Percentiles rank a stretch among this genome's conserved stretches.
Evolutionary conservation across 2,329 filamentous ascomycete genomes (phyloP).

Genomic region (Colletotrichum sp.): DNA sequence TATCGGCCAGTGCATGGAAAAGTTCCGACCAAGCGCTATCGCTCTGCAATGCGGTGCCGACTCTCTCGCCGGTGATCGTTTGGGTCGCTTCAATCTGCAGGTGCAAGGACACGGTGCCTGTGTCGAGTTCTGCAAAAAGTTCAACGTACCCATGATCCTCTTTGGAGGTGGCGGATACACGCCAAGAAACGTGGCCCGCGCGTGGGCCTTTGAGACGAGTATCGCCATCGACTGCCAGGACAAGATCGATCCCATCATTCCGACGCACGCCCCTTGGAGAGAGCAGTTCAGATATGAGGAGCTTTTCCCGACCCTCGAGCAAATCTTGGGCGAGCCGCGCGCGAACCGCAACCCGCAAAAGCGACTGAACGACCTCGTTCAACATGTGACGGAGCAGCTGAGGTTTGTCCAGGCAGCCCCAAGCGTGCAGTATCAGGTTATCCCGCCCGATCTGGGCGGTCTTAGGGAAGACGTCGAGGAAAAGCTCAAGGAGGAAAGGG

Average conservation of each 20-base stretch:
- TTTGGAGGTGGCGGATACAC: constrained; percentile 97
- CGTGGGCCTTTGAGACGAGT: constrained; percentile 96
- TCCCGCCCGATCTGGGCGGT: constrained; percentile 77
- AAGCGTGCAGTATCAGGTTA: constrained; percentile 82
- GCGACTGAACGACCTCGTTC: constrained; percentile 74
- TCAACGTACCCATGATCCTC: constrained; percentile 82
- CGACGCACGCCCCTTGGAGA: constrained; percentile 81
- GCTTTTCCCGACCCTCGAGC: constrained; percentile 85
- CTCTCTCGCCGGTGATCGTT: constrained; percentile 88
- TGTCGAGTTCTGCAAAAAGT: constrained; percentile 84
- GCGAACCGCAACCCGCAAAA: constrained; percentile 83
- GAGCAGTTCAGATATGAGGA: constrained; percentile 83
- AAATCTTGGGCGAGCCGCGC: constrained; percentile 68
- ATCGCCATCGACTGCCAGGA: constrained; percentile 81
- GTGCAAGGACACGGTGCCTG: constrained; percentile 94
- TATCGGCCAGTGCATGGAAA: constrained; percentile 77
- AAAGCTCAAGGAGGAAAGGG: constrained; percentile 66
- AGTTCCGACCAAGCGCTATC: constrained; percentile 88
- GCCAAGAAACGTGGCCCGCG: constrained; percentile 91
- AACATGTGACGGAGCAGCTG: constrained; percentile 83
- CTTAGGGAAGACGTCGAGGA: constrained; percentile 74
- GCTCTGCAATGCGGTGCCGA: constrained; percentile 96
- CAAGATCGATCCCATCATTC: constrained; percentile 74
- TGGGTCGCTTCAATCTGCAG: constrained; percentile 96
- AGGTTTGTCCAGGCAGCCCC: constrained; percentile 85